phyloP scores from a whole-genome alignment of 176 grass and related monocot species.

The Themeda triandra region DNA sequence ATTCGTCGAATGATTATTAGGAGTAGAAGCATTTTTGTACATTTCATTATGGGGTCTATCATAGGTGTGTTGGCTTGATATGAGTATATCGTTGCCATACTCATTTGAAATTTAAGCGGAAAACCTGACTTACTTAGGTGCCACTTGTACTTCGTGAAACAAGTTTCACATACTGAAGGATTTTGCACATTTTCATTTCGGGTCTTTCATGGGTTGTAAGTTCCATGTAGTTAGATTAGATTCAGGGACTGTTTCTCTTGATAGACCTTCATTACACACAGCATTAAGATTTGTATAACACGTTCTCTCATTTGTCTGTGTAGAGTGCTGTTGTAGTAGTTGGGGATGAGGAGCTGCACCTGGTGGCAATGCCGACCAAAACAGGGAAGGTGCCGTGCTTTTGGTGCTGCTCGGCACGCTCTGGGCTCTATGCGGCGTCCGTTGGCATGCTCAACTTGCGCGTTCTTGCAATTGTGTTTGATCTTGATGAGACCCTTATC shows the following conservation, averaged over 20 bases:
- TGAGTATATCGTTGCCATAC: not conserved
- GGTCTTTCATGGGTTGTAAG: not conserved
- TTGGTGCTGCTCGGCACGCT: slow-evolving; percentile 85
- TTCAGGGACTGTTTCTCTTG: not conserved
- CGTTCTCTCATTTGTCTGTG: slow-evolving; percentile 12
- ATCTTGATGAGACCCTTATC: slow-evolving; percentile 95
- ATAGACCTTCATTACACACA: not conserved
- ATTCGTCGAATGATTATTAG: not conserved
- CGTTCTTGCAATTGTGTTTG: slow-evolving; percentile 91
- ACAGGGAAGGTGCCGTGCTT: slow-evolving; percentile 74
- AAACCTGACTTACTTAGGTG: not conserved
- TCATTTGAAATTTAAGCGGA: slow-evolving; percentile 27
- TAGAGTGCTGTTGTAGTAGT: slow-evolving; percentile 77
- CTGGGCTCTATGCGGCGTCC: slow-evolving; percentile 63
- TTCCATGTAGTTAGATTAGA: not conserved
- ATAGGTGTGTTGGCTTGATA: not conserved
- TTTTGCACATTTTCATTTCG: not conserved
- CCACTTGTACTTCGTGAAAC: not conserved
- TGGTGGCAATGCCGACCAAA: slow-evolving; percentile 92
- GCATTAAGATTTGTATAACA: not conserved
- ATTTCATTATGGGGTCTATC: not conserved
- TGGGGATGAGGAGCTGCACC: slow-evolving; percentile 87
- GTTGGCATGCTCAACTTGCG: slow-evolving; percentile 84
- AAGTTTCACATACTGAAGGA: not conserved
- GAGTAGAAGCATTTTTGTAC: not conserved